Evolutionary conservation across 805 yeast genomes (phyloP), one percentile per base, ranked within the genome.

Genomic region (Kuraishia molischiana): DNA sequence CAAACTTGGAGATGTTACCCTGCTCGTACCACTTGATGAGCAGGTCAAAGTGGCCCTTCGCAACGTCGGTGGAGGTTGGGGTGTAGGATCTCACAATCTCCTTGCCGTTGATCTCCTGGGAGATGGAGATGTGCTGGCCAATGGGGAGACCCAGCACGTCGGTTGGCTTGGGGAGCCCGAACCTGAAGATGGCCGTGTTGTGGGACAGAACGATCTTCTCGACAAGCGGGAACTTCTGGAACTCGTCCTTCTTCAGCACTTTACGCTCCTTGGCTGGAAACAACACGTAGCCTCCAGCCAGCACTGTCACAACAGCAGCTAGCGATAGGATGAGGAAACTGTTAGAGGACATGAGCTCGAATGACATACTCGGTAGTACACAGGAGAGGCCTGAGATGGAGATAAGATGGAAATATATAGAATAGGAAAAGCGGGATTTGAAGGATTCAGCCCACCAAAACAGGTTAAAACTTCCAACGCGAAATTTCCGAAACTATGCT

Each of bases 101-200:
- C 62, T 84, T 84, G 39, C 81, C 95, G 48, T 77, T 73, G 50
- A 87, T 79, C 32, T 59, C 65, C 15, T 94, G 90, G 17, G 75
- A 74, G 49, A 89, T 77, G 33, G 86, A 74, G 54, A 90, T 80
- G 58, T 90, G 97, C 64, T 90, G 97, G 38, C 97, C 97, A 52
- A 85, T 80, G 40, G 96, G 96, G 46, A 90, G 70, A 8, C 96
- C 96, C 44, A 90, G 71, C 34, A 77, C 67, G 54, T 84, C 87
- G 37, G 74, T 69, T 28, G 79, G 69, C 44, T 72, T 69, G 38
- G 95, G 95, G 48, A 90, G 72, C 10, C 80, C 85, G 54, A 90
- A 86, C 53, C 89, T 74, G 64, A 85, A 85, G 41, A 86, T 61
- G 33, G 89, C 84, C 20, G 95, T 73, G 61, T 89, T 86, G 58